Evolutionary conservation across 441 rosid genomes (phyloP).

Genomic region (Codiaeum variegatum): DNA sequence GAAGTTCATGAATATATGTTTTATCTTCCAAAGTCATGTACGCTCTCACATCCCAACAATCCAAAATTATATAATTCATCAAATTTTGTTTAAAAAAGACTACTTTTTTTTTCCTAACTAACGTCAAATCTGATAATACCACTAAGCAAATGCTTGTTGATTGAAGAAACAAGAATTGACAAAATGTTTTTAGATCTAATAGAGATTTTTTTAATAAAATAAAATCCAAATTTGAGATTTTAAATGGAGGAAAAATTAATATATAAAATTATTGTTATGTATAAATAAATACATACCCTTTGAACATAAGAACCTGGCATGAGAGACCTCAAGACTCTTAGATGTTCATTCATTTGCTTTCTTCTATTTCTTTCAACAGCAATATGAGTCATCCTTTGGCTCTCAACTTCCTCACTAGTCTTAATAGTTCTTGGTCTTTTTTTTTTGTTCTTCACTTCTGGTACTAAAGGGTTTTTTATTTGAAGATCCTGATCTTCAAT

Average conservation of each 20-base stretch:
- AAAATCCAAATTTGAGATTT: neutral
- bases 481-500: constrained; percentile 32
- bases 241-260: neutral
- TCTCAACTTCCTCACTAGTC: constrained; percentile 91
- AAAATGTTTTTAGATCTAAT: neutral
- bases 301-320: constrained; percentile 93
- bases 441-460: constrained; percentile 57
- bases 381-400: constrained; percentile 88
- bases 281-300: constrained; percentile 40
- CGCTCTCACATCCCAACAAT: too few relatives aligned
- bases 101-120: too few relatives aligned
- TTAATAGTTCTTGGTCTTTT: constrained; percentile 68
- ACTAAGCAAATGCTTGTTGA: too few relatives aligned
- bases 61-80: neutral
- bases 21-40: too few relatives aligned
- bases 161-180: neutral
- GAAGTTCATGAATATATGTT: too few relatives aligned
- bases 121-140: too few relatives aligned
- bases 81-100: too few relatives aligned
- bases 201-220: neutral
- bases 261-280: neutral
- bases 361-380: constrained; percentile 87
- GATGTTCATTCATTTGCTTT: constrained; percentile 93
- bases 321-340: constrained; percentile 77
- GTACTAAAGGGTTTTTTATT: constrained; percentile 19